Percentiles rank a stretch among this genome's conserved stretches.
phyloP scores from a whole-genome alignment of 2,329 filamentous ascomycete species.

The Trichoderma cornu-damae region DNA sequence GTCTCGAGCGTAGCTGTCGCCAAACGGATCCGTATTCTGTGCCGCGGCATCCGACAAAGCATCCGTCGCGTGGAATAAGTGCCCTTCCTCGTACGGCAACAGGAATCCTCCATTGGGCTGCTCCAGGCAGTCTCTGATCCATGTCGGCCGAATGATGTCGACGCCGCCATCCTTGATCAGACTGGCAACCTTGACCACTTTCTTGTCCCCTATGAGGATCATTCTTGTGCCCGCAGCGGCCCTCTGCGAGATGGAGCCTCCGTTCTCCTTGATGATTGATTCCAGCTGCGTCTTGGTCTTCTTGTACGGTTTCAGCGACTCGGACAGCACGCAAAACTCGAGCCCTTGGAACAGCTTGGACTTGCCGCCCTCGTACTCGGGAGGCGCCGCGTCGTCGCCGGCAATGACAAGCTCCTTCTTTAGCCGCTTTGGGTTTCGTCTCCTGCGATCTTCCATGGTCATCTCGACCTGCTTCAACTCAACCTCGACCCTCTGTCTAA shows the following conservation, averaged over 20 bases:
- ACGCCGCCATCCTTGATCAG: conserved; percentile 66
- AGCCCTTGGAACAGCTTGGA: conserved; percentile 68
- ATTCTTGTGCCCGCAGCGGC: conserved; percentile 57
- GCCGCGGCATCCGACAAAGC: conserved; percentile 50
- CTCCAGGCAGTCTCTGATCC: conserved; percentile 78
- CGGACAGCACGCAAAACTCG: conserved; percentile 79
- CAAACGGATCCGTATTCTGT: conserved; percentile 66
- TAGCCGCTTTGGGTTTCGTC: conserved; percentile 50
- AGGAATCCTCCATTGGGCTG: conserved; percentile 54
- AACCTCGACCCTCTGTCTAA: conserved; percentile 65
- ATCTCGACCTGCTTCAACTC: conserved; percentile 70
- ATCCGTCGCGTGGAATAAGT: conserved; percentile 67
- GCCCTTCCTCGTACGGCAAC: conserved; percentile 55
- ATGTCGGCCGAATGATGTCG: conserved; percentile 71
- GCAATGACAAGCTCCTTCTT: conserved; percentile 67
- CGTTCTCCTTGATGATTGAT: conserved; percentile 73
- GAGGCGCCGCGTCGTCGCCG: conserved; percentile 52
- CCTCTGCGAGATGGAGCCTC: conserved; percentile 72
- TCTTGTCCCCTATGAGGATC: conserved; percentile 74
- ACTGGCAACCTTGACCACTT: conserved; percentile 74
- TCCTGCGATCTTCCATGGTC: conserved; percentile 65
- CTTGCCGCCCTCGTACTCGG: conserved; percentile 49
- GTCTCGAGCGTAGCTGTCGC: conserved; percentile 78
- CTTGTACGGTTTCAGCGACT: conserved; percentile 63
- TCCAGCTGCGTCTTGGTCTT: conserved; percentile 77